Percentiles rank a stretch among this genome's conserved stretches.
These are phyloP conservation scores for Macadamia tetraphylla DNA, from an alignment of 164 flowering plant species.

Conservation along the genomic window DNA sequence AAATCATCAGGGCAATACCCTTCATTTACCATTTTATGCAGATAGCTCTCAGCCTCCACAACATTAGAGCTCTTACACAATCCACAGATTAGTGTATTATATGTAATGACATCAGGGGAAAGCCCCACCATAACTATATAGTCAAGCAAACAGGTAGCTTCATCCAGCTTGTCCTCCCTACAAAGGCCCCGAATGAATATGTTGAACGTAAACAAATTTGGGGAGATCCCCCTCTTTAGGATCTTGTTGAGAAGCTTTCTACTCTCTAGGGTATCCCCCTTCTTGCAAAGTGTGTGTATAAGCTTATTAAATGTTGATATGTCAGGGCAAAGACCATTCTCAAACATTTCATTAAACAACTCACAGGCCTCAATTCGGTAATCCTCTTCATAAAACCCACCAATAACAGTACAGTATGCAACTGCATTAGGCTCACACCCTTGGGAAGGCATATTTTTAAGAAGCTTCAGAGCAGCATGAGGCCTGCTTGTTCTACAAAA, in stretches of 20 bases:
- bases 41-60: conserved; percentile 59
- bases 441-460: conserved; percentile 58
- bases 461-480: conserved; percentile 76
- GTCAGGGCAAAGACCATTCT: conserved; percentile 45
- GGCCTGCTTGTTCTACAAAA: conserved; percentile 75
- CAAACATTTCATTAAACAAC: conserved; percentile 74
- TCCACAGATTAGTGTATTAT: conserved; percentile 72
- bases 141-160: conserved; percentile 47
- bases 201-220: conserved; percentile 72
- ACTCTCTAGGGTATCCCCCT: conserved; percentile 60
- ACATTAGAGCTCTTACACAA: conserved; percentile 59
- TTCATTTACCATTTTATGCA: conserved; percentile 67
- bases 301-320: conserved; percentile 75
- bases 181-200: conserved; percentile 77
- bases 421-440: conserved; percentile 69
- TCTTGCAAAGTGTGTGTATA: conserved; percentile 52
- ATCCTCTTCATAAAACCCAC: conserved; percentile 66
- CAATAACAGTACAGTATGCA: conserved; percentile 73
- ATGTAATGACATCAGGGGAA: conserved; percentile 72
- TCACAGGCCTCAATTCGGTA: conserved; percentile 41
- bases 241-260: conserved; percentile 62
- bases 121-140: conserved; percentile 35
- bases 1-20: conserved; percentile 73
- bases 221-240: conserved; percentile 61
- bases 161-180: conserved; percentile 30